These are phyloP conservation scores for Petunia hybrid DNA, from an alignment of 305 asterid species.

Conservation along the genomic window DNA sequence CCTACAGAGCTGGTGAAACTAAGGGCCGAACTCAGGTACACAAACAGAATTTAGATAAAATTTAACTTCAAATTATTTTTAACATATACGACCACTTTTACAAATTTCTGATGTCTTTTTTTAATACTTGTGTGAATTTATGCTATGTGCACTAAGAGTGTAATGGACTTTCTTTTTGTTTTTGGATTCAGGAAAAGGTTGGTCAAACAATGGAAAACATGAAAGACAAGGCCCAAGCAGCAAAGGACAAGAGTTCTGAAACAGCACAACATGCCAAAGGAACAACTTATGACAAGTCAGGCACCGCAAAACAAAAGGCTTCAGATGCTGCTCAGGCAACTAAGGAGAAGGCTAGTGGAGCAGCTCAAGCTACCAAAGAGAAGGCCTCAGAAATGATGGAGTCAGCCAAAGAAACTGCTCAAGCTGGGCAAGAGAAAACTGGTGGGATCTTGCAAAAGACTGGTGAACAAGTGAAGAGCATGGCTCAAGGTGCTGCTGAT, in stretches of 20 bases:
- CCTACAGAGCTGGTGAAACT: slow-evolving; percentile 76
- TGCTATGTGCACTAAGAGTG: no score
- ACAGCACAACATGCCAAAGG: slow-evolving; percentile 41
- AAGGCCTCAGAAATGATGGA: slow-evolving; percentile 64
- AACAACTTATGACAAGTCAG: slow-evolving; percentile 40
- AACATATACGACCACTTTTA: no score
- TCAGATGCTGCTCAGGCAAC: slow-evolving; percentile 47
- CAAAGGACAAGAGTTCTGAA: slow-evolving; percentile 54
- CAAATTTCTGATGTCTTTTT: no score
- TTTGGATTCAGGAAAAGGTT: slow-evolving; percentile 62
- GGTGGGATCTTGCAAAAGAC: slow-evolving; percentile 72
- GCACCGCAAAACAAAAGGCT: slow-evolving; percentile 43
- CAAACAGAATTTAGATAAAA: background rate
- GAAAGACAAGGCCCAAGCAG: slow-evolving; percentile 63
- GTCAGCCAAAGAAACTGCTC: slow-evolving; percentile 59
- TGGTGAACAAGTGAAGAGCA: slow-evolving; percentile 70
- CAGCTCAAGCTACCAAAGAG: slow-evolving; percentile 68
- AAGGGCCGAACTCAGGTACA: slow-evolving; percentile 73
- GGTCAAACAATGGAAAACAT: slow-evolving; percentile 55
- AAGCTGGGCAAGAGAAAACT: slow-evolving; percentile 70
- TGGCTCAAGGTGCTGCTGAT: slow-evolving; percentile 85
- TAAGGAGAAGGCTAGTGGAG: slow-evolving; percentile 53
- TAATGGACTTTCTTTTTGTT: background rate
- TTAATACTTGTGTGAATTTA: no score
- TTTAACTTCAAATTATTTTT: background rate